These are phyloP conservation scores for Multifurca ochricompacta DNA, from an alignment of 768 basidiomycete genomes.

Conservation along the genomic window DNA sequence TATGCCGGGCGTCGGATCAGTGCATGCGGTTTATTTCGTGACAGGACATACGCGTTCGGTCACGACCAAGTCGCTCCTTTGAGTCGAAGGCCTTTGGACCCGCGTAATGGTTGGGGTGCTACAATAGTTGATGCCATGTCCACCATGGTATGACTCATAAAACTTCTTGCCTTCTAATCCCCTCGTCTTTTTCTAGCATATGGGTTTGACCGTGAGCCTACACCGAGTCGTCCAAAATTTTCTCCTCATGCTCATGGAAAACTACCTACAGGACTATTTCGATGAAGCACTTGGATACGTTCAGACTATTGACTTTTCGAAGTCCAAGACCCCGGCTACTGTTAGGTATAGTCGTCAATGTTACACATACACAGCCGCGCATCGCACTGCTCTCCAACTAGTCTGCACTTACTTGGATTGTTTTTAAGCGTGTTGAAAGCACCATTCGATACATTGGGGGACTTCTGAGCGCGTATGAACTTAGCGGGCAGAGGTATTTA, in stretches of 20 bases:
- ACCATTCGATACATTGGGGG: constrained; percentile 70
- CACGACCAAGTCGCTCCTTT: constrained; percentile 54
- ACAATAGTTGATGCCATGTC: constrained; percentile 53
- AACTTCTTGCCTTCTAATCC: constrained; percentile 29
- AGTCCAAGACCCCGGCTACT: constrained; percentile 36
- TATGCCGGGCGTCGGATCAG: too few relatives aligned
- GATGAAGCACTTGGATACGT: constrained; percentile 46
- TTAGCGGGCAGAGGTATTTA: constrained; percentile 45
- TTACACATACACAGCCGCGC: neutral
- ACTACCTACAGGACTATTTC: constrained; percentile 39
- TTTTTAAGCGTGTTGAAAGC: constrained; percentile 54
- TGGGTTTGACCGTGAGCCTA: constrained; percentile 42
- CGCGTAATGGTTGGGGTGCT: constrained; percentile 44
- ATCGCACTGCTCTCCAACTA: neutral
- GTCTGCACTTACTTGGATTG: too few relatives aligned
- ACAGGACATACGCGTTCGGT: constrained; percentile 47
- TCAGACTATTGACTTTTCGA: constrained; percentile 46
- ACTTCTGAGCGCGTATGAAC: constrained; percentile 59
- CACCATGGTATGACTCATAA: constrained; percentile 41
- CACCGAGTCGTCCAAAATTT: neutral
- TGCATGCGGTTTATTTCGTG: too few relatives aligned
- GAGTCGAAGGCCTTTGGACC: constrained; percentile 33
- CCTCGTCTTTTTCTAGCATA: constrained; percentile 38
- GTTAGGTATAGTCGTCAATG: constrained; percentile 34
- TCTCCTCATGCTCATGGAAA: neutral